A percentile compares a stretch with the other conserved stretches of the same genome.
phyloP scores from a whole-genome alignment of 768 basidiomycete species.

The Podaxis carcinomalis region DNA sequence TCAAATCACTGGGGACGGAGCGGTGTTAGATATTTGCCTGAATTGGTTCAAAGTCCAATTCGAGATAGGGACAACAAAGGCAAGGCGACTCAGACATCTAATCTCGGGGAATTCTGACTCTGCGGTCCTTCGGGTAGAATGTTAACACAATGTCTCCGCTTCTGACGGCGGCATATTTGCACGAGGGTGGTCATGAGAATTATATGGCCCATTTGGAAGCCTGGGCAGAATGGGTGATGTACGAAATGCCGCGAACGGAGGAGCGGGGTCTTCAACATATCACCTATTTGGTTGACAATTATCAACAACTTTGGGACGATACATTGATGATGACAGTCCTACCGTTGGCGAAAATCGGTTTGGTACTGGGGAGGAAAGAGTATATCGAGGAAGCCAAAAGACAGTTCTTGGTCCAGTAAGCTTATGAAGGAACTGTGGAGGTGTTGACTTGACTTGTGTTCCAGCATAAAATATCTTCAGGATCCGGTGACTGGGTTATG shows the following conservation, averaged over 20 bases:
- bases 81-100: slow-evolving; percentile 11
- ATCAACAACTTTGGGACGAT: slow-evolving; percentile 53
- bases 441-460: neutral
- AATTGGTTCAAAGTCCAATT: slow-evolving; percentile 49
- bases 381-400: slow-evolving; percentile 54
- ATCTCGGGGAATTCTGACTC: neutral
- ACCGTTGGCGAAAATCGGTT: slow-evolving; percentile 52
- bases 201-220: slow-evolving; percentile 36
- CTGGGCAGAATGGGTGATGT: slow-evolving; percentile 52
- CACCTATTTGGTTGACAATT: slow-evolving; percentile 36
- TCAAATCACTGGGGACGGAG: slow-evolving; percentile 34
- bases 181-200: slow-evolving; percentile 29
- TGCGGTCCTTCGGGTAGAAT: slow-evolving; percentile 29
- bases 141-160: slow-evolving; percentile 57
- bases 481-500: slow-evolving; percentile 40
- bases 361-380: slow-evolving; percentile 43
- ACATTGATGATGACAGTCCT: slow-evolving; percentile 56
- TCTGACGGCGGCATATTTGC: slow-evolving; percentile 39
- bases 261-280: slow-evolving; percentile 46
- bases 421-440: neutral
- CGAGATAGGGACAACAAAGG: slow-evolving; percentile 46
- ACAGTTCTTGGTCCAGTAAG: slow-evolving; percentile 45
- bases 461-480: slow-evolving; percentile 40
- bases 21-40: slow-evolving; percentile 34
- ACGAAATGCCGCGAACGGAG: slow-evolving; percentile 41